Conservation (phyloP, 2,329 filamentous ascomycete species). For the Sclerotinia trifoliorum region DNA sequence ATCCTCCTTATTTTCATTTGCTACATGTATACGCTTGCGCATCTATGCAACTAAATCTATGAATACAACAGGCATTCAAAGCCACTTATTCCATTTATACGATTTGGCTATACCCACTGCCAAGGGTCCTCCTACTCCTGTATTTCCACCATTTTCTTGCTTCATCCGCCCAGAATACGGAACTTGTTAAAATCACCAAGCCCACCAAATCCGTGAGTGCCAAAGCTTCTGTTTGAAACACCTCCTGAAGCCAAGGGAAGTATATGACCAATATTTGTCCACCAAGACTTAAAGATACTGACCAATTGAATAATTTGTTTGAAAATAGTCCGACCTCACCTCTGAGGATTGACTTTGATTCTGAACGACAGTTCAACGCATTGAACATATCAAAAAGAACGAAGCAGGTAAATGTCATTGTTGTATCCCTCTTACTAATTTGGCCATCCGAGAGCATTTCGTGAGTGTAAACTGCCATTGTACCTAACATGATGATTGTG, state of each 20-base stretch:
- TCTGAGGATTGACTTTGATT: slow-evolving; percentile 81
- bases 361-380: slow-evolving; percentile 86
- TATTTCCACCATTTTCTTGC: slow-evolving; percentile 74
- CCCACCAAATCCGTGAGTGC: slow-evolving; percentile 69
- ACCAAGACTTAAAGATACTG: slow-evolving; percentile 77
- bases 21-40: slow-evolving; percentile 18
- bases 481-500: slow-evolving; percentile 86
- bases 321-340: slow-evolving; percentile 81
- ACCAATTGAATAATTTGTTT: slow-evolving; percentile 96
- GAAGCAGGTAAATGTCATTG: slow-evolving; percentile 99
- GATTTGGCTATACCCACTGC: slow-evolving; percentile 63
- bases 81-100: slow-evolving; percentile 46
- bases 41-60: slow-evolving; percentile 24
- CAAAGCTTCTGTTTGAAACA: slow-evolving; percentile 94
- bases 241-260: slow-evolving; percentile 85
- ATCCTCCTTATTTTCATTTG: slow-evolving; percentile 11
- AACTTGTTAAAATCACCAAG: slow-evolving; percentile 74
- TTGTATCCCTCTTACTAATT: slow-evolving; percentile 91
- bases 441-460: slow-evolving; percentile 84
- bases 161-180: slow-evolving; percentile 95
- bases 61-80: slow-evolving; percentile 23
- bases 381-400: slow-evolving; percentile 99
- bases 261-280: slow-evolving; percentile 93
- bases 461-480: slow-evolving; percentile 83
- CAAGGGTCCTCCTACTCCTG: slow-evolving; percentile 53